Evolutionary conservation across 1,284 basidiomycete species (phyloP).

Genomic region (Cutaneotrichosporon spelunceum): DNA sequence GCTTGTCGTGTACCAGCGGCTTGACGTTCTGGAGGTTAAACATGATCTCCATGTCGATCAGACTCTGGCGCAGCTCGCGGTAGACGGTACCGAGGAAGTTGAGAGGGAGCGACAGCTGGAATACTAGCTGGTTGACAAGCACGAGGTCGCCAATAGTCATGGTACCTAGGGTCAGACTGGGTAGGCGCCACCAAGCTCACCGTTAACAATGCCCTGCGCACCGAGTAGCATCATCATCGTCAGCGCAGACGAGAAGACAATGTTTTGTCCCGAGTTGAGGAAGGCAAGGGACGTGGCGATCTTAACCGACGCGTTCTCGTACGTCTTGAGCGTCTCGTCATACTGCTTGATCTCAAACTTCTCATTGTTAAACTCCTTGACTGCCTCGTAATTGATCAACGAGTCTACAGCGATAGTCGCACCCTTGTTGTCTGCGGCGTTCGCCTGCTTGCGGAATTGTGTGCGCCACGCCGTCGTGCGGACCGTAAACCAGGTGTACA

Average conservation of each 20-base stretch:
- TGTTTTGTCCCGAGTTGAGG: constrained; percentile 92
- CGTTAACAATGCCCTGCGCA: constrained; percentile 87
- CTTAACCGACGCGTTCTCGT: constrained; percentile 89
- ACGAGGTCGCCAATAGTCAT: constrained; percentile 98
- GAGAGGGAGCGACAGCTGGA: constrained; percentile 90
- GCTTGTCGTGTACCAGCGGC: constrained; percentile 62
- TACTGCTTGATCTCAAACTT: constrained; percentile 86
- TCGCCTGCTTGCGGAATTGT: constrained; percentile 88
- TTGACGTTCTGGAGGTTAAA: constrained; percentile 88
- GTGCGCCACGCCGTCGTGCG: constrained; percentile 94
- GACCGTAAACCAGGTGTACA: constrained; percentile 97
- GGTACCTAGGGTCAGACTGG: constrained; percentile 60
- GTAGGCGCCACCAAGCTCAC: constrained; percentile 50
- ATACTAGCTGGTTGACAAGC: constrained; percentile 99
- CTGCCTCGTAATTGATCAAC: constrained; percentile 95
- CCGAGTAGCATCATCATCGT: constrained; percentile 96
- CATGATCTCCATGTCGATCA: constrained; percentile 94
- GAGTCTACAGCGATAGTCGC: constrained; percentile 92
- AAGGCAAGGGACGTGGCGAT: constrained; percentile 91
- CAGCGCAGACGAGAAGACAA: constrained; percentile 89
- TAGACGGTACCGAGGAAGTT: constrained; percentile 98
- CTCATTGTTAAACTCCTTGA: constrained; percentile 99
- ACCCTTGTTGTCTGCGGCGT: constrained; percentile 93
- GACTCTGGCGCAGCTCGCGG: constrained; percentile 88
- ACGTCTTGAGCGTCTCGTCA: constrained; percentile 79